Conservation (phyloP, 2,329 filamentous ascomycete species). For the Cladobotryum mycophilum region DNA sequence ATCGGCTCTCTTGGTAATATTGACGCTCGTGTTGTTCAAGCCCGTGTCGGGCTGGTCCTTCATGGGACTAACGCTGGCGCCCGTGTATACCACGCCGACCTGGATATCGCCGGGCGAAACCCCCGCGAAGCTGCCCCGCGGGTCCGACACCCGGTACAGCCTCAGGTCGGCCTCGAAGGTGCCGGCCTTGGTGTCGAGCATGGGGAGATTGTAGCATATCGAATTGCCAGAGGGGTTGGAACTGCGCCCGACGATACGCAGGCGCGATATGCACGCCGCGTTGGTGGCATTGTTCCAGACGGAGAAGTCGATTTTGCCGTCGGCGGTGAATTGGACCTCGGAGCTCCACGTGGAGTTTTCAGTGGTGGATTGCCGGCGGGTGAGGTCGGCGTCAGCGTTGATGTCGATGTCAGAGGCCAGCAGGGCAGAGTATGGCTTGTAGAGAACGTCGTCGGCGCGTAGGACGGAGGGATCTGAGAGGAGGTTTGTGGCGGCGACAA, state of each 20-base stretch:
- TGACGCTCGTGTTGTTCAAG: constrained; percentile 19
- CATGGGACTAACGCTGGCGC: constrained; percentile 36
- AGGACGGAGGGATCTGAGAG: constrained; percentile 17
- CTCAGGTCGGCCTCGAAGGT: constrained; percentile 72
- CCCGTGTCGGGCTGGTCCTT: constrained; percentile 4
- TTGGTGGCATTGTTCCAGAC: constrained; percentile 51
- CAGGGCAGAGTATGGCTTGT: constrained; percentile 22
- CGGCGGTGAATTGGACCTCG: constrained; percentile 31
- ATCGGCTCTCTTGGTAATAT: constrained; percentile 17
- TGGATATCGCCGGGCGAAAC: constrained; percentile 47
- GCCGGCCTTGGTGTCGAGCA: constrained; percentile 60
- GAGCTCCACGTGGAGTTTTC: constrained; percentile 14
- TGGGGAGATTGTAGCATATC: constrained; percentile 76
- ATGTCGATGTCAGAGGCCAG: constrained; percentile 11
- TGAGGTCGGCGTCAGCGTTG: background rate
- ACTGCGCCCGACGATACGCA: constrained; percentile 50
- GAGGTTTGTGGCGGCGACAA: constrained; percentile 13
- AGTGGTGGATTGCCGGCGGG: constrained; percentile 7
- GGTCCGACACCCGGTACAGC: constrained; percentile 61
- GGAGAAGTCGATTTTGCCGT: constrained; percentile 46
- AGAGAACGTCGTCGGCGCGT: constrained; percentile 24
- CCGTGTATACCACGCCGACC: constrained; percentile 48
- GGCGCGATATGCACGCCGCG: constrained; percentile 51
- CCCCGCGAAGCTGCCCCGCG: constrained; percentile 47
- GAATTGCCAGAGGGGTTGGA: constrained; percentile 71